Evolutionary conservation across 2,329 filamentous ascomycete species (phyloP).

Genomic region (Neophaeococcomyces aloes): DNA sequence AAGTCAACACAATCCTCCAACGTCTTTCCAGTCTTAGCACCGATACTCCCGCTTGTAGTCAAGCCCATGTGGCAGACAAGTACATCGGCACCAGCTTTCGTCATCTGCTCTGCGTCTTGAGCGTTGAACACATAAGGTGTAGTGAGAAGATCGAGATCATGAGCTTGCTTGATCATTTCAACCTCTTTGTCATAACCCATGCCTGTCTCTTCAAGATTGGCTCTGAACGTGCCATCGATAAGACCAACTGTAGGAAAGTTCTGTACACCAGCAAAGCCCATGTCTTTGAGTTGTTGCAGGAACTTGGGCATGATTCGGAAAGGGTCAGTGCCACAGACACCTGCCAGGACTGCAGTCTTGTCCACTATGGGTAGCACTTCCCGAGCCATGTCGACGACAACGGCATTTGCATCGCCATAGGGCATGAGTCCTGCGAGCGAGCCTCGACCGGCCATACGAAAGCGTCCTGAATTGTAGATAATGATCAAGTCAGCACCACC

Average conservation of each 20-base stretch:
- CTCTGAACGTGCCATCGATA: constrained; percentile 57
- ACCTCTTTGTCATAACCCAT: constrained; percentile 61
- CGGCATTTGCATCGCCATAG: constrained; percentile 59
- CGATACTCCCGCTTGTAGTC: constrained; percentile 55
- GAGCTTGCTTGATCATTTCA: constrained; percentile 53
- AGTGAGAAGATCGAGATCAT: constrained; percentile 51
- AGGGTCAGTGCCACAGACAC: constrained; percentile 61
- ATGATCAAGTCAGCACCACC: constrained; percentile 61
- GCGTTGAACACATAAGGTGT: constrained; percentile 60
- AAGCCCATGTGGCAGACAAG: constrained; percentile 60
- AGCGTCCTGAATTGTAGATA: constrained; percentile 62
- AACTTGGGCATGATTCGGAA: constrained; percentile 54
- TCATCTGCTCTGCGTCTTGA: constrained; percentile 53
- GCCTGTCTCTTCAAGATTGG: constrained; percentile 59
- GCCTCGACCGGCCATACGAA: constrained; percentile 61
- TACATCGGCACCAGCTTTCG: constrained; percentile 54
- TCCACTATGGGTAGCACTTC: constrained; percentile 56
- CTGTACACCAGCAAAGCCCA: constrained; percentile 60
- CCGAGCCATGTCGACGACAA: constrained; percentile 58
- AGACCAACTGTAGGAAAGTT: constrained; percentile 61
- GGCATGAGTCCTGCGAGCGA: constrained; percentile 61
- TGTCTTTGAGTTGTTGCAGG: constrained; percentile 46
- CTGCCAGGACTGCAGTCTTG: constrained; percentile 52
- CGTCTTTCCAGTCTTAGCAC: constrained; percentile 49
- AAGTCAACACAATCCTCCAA: constrained; percentile 54